phyloP scores from a whole-genome alignment of 345 rosid species.

The Gossypium longicalyx region DNA sequence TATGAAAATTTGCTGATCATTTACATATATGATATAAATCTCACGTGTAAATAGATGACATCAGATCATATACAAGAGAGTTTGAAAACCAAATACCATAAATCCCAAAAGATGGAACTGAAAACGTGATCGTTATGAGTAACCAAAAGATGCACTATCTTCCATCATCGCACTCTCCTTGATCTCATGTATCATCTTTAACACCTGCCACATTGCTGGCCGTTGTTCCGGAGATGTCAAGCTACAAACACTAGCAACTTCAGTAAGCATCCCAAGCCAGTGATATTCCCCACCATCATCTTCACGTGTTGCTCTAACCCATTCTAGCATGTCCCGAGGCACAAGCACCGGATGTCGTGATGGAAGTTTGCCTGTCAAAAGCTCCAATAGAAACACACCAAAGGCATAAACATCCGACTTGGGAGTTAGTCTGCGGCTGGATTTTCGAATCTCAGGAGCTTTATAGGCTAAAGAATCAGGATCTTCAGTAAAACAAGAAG shows the following conservation, averaged over 20 bases:
- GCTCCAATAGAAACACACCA: constrained; percentile 82
- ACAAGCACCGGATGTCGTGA: constrained; percentile 74
- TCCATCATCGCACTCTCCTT: constrained; percentile 54
- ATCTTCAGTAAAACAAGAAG: constrained; percentile 49
- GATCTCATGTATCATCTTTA: constrained; percentile 81
- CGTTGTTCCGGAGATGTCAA: constrained; percentile 82
- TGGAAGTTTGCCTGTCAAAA: constrained; percentile 74
- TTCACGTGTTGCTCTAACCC: constrained; percentile 69
- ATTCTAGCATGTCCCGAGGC: constrained; percentile 69
- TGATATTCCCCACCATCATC: constrained; percentile 48
- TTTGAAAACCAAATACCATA: constrained; percentile 1
- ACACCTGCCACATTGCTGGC: constrained; percentile 82
- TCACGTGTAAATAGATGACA: neutral
- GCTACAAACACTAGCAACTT: constrained; percentile 77
- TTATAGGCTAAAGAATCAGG: constrained; percentile 57
- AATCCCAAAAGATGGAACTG: neutral
- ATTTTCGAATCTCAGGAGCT: constrained; percentile 80
- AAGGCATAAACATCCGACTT: constrained; percentile 81
- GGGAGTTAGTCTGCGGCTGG: constrained; percentile 45
- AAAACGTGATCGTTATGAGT: constrained; percentile 3
- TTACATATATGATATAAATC: too few relatives aligned
- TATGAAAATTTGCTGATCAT: neutral
- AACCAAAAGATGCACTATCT: constrained; percentile 29
- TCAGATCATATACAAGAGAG: neutral
- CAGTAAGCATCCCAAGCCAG: constrained; percentile 74